Percentiles rank a stretch among this genome's conserved stretches.
Evolutionary conservation across 202 grass and related monocot species (phyloP).

Genomic region (Eragrostis tef): DNA sequence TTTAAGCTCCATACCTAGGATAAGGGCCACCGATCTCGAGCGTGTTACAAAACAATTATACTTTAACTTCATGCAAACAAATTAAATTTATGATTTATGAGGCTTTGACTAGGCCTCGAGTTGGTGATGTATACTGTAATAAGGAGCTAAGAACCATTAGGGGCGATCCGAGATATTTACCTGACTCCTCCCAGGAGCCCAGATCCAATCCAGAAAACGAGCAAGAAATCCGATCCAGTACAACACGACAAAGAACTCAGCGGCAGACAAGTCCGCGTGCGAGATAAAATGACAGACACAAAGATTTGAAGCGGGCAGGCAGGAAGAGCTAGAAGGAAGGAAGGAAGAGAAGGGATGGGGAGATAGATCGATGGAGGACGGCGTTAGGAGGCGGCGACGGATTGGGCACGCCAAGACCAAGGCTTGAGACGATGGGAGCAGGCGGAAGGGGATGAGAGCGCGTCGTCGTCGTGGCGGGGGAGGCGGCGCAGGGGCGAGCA

Average conservation of each 20-base stretch:
- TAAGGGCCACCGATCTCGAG: neutral
- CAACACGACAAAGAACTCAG: neutral
- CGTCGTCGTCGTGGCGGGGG: conserved; percentile 40
- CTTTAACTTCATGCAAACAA: neutral
- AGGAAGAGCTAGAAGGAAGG: neutral
- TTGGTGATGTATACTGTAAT: neutral
- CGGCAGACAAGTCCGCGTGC: neutral
- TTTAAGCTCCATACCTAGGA: neutral
- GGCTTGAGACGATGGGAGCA: conserved; percentile 54
- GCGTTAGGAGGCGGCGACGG: conserved; percentile 34
- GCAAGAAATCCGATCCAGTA: neutral
- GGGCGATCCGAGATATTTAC: neutral
- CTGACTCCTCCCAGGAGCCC: neutral
- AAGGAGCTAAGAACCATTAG: neutral
- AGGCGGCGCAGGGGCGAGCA: conserved; percentile 35
- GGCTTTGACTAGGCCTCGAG: neutral
- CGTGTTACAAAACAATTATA: neutral
- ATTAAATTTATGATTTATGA: neutral
- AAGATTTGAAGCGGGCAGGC: neutral
- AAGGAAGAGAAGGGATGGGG: neutral
- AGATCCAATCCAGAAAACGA: neutral
- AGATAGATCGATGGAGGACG: neutral
- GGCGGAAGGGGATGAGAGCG: conserved; percentile 36
- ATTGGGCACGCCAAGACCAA: conserved; percentile 47
- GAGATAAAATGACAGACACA: neutral